A percentile compares a stretch with the other conserved stretches of the same genome.
Conservation (phyloP, 805 yeast genomes). For the Hanseniaspora valbyensis region DNA sequence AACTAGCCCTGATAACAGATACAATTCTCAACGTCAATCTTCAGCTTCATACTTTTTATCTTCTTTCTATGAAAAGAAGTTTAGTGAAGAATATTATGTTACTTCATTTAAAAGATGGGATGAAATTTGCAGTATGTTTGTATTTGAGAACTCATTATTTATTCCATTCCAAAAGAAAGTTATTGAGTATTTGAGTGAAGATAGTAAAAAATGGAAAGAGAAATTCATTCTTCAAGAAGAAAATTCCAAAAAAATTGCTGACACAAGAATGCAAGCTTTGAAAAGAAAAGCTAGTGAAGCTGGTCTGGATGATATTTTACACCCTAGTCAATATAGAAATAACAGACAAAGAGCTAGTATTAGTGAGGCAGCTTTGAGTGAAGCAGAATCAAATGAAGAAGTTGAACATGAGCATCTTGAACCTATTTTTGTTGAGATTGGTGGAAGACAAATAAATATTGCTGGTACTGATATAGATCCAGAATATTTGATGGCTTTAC, state of each 20-base stretch:
- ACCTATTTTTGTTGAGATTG: constrained; percentile 62
- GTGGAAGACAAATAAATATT: constrained; percentile 70
- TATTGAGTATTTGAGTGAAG: background rate
- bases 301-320: background rate
- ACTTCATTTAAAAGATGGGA: constrained; percentile 9
- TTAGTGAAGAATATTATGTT: background rate
- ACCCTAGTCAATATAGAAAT: background rate
- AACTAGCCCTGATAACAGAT: background rate
- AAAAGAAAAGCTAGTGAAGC: constrained; percentile 1
- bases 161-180: background rate
- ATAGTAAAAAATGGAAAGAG: background rate
- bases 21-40: background rate
- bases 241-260: background rate
- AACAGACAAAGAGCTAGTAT: background rate
- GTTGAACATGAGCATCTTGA: constrained; percentile 25
- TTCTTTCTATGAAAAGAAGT: background rate
- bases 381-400: constrained; percentile 21
- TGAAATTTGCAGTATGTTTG: constrained; percentile 1
- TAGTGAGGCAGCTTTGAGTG: constrained; percentile 3
- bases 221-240: background rate
- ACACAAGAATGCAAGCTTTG: background rate
- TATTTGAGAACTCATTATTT: background rate
- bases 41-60: background rate
- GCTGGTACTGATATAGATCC: constrained; percentile 89
- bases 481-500: constrained; percentile 76